A percentile compares a stretch with the other conserved stretches of the same genome.
Evolutionary conservation across 1,139 yeast genomes (phyloP).

Genomic region (Suhomyces bokatorum): DNA sequence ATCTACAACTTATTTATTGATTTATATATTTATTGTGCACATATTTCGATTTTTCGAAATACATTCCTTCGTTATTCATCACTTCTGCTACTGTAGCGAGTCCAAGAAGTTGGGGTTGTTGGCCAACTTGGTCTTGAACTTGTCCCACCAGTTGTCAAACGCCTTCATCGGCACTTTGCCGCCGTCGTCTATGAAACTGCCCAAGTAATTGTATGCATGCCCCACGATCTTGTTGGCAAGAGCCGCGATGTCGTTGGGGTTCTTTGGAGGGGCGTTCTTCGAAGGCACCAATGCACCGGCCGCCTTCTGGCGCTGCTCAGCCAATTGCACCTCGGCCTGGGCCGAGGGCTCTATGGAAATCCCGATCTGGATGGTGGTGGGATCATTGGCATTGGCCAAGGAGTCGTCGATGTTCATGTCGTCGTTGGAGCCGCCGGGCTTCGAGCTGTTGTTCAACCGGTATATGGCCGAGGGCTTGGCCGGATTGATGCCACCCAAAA

Average conservation of each 20-base stretch:
- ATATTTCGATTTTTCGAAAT: background rate
- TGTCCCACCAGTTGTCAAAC: slow-evolving; percentile 96
- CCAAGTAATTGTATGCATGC: slow-evolving; percentile 86
- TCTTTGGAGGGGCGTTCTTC: slow-evolving; percentile 13
- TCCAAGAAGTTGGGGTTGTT: slow-evolving; percentile 84
- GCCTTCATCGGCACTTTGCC: slow-evolving; percentile 87
- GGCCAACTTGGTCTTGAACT: slow-evolving; percentile 70
- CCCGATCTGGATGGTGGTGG: slow-evolving; percentile 62
- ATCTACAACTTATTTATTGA: too few relatives aligned
- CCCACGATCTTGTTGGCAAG: slow-evolving; percentile 86
- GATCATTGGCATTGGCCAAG: slow-evolving; percentile 19
- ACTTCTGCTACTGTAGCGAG: slow-evolving; percentile 12
- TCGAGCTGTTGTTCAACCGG: slow-evolving; percentile 58
- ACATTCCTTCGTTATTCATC: background rate
- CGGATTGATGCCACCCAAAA: slow-evolving; percentile 74
- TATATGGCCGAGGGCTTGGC: slow-evolving; percentile 90
- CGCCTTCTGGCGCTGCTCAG: slow-evolving; percentile 32
- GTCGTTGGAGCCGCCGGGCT: slow-evolving; percentile 38
- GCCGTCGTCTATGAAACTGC: slow-evolving; percentile 74
- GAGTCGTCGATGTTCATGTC: slow-evolving; percentile 21
- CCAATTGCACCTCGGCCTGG: slow-evolving; percentile 56
- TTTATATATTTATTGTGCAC: background rate
- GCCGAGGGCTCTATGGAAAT: slow-evolving; percentile 80
- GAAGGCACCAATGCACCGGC: slow-evolving; percentile 11
- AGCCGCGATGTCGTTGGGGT: slow-evolving; percentile 39